phyloP scores from a whole-genome alignment of 2,329 filamentous ascomycete species.

The Aspergillus ustus region DNA sequence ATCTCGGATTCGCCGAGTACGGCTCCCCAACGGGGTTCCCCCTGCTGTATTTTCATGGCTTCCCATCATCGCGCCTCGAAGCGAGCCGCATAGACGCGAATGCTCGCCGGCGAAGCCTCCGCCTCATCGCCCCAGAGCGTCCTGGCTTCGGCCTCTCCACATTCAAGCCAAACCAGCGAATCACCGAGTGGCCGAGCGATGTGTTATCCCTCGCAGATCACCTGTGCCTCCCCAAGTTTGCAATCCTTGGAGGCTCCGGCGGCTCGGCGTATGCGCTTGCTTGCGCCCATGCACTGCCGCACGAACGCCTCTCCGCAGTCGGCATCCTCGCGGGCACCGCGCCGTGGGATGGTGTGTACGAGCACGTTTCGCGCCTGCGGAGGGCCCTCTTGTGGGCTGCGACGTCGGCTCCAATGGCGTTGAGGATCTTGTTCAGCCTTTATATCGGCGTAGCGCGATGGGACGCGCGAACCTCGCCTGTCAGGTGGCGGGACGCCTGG shows the following conservation, averaged over 20 bases:
- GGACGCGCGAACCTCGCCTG: background rate
- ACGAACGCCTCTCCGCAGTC: constrained; percentile 36
- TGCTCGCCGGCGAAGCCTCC: constrained; percentile 40
- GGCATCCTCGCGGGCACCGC: constrained; percentile 42
- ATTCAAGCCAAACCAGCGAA: constrained; percentile 40
- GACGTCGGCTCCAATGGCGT: background rate
- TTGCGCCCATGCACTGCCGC: constrained; percentile 47
- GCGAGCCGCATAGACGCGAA: constrained; percentile 38
- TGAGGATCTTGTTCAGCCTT: background rate
- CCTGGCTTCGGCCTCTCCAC: constrained; percentile 51
- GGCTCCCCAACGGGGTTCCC: constrained; percentile 39
- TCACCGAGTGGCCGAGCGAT: constrained; percentile 51
- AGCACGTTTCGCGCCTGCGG: constrained; percentile 33
- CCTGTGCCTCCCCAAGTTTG: constrained; percentile 47
- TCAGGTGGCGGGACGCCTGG: constrained; percentile 6
- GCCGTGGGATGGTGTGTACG: constrained; percentile 40
- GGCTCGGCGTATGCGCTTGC: constrained; percentile 55
- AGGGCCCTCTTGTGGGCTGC: background rate
- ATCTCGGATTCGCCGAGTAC: constrained; percentile 51
- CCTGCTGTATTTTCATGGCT: constrained; percentile 51
- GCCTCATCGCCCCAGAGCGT: constrained; percentile 49
- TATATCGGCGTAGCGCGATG: background rate
- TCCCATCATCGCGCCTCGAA: constrained; percentile 51
- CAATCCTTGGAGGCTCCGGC: constrained; percentile 52
- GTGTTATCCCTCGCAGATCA: constrained; percentile 46